phyloP scores from a whole-genome alignment of 164 flowering plant species.

The Piper betle region DNA sequence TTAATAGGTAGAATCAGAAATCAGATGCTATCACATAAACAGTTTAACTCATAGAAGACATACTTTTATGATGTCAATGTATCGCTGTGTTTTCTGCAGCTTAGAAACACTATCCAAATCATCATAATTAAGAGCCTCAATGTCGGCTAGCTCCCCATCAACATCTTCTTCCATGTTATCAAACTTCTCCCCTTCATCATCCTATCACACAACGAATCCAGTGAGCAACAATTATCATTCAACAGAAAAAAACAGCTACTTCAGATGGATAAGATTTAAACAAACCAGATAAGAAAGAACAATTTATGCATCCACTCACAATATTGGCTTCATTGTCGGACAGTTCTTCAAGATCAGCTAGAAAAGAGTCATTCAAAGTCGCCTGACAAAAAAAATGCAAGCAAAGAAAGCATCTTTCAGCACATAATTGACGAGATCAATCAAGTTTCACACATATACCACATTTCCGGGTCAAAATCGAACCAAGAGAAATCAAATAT shows the following conservation, averaged over 20 bases:
- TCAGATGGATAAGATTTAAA: neutral
- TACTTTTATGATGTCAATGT: slow-evolving; percentile 77
- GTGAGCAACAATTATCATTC: neutral
- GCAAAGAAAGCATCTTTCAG: neutral
- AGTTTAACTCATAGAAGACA: neutral
- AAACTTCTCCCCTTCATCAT: slow-evolving; percentile 39
- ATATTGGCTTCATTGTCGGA: slow-evolving; percentile 73
- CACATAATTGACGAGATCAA: too few relatives aligned
- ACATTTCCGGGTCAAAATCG: too few relatives aligned
- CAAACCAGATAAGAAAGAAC: neutral
- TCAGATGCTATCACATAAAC: neutral
- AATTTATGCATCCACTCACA: slow-evolving; percentile 8
- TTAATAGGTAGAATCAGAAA: neutral
- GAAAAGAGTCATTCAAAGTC: slow-evolving; percentile 77
- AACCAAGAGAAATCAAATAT: too few relatives aligned
- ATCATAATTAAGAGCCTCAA: slow-evolving; percentile 75
- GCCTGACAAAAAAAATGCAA: slow-evolving; percentile 34
- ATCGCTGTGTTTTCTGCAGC: slow-evolving; percentile 76
- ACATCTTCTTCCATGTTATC: slow-evolving; percentile 73
- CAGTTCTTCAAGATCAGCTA: slow-evolving; percentile 87
- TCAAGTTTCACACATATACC: too few relatives aligned
- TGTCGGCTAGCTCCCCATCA: slow-evolving; percentile 64
- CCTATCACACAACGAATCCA: slow-evolving; percentile 24
- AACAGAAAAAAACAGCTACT: neutral
- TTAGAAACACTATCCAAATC: slow-evolving; percentile 85